Base-by-base conservation (phyloP, 495 filamentous ascomycete species). In the Lindgomyces ingoldianus region DNA sequence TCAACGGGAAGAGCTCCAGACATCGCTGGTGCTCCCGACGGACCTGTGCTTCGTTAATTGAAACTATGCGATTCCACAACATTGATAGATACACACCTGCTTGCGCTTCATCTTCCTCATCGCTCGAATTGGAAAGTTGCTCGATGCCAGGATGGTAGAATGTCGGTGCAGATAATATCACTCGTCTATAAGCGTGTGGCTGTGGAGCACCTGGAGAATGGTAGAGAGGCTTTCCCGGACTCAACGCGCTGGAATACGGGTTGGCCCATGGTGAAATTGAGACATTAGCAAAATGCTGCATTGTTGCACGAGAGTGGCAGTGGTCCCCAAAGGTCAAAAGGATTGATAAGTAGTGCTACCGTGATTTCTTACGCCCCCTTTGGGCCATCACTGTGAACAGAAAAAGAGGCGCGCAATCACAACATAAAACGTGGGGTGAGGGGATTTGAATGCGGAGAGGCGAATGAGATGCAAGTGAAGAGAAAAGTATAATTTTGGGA, bases 381-480 rank as follows among this genome's bases (percentile, higher is more conserved):
- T 24, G n/a, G 18, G 36, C 64, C 64, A 67, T 67, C 33, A 51
- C 44, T 14, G 57, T 26, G 49, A 33, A 56, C 53, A 48, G 49
- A 30, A n/a, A 56, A 42, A 57, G 41, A 57, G 52, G 21, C 49
- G 21, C 42, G 64, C 64, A 67, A 67, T 67, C 36, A 57, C 64
- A 49, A 57, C 64, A 67, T 67, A 36, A 29, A 67, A 67, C 64
- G 64, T 67, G 64, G 57, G 64, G 64, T 57, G 27, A 55, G 55
- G 30, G 44, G 64, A 67, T 62, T 49, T 57, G 57, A 41, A 51
- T 57, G 58, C 51, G 57, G 57, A 61, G 64, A 60, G 47, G 49
- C 64, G 64, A 67, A 67, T 67, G 41, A 61, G 63, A 66, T n/a
- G 25, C 30, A 45, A 62, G 14, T 45, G 11, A 56, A 19, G 42